Conservation (phyloP, 345 rosid genomes). For the Moringa oleifera region DNA sequence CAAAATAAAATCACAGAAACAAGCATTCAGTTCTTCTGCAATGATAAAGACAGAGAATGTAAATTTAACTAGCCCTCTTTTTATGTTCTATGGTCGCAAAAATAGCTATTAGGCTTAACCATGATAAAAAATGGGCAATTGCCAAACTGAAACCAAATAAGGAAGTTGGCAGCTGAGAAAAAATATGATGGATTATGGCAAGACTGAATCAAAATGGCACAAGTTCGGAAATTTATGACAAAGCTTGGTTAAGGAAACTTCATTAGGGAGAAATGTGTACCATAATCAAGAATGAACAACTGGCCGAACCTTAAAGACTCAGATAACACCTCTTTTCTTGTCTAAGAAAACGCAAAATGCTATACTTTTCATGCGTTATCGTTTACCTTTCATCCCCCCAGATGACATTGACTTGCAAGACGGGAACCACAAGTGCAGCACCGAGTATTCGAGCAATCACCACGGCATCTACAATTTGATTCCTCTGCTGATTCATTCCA, state of each 20-base stretch:
- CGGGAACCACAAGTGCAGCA: slow-evolving; percentile 91
- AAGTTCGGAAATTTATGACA: background rate
- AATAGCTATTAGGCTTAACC: background rate
- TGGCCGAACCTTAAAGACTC: too few species aligned
- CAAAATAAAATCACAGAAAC: slow-evolving; percentile 8
- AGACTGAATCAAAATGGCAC: background rate
- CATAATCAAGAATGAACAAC: background rate
- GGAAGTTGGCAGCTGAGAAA: background rate
- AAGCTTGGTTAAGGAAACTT: too few species aligned
- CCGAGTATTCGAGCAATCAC: slow-evolving; percentile 95
- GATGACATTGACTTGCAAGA: slow-evolving; percentile 88
- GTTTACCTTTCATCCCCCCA: slow-evolving; percentile 98
- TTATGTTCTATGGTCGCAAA: too few species aligned
- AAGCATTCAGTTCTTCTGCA: background rate
- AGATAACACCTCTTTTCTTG: too few species aligned
- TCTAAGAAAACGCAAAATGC: too few species aligned
- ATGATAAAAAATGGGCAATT: background rate
- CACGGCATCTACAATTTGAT: slow-evolving; percentile 96
- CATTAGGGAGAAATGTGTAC: background rate
- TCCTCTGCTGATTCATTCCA: slow-evolving; percentile 97
- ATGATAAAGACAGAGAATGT: background rate
- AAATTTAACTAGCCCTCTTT: background rate
- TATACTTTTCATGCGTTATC: background rate
- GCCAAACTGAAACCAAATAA: background rate
- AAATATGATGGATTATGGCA: background rate